Evolutionary conservation across 2,329 filamentous ascomycete genomes (phyloP), one percentile per base, ranked within the genome.

Genomic region (Colletotrichum sp.): DNA sequence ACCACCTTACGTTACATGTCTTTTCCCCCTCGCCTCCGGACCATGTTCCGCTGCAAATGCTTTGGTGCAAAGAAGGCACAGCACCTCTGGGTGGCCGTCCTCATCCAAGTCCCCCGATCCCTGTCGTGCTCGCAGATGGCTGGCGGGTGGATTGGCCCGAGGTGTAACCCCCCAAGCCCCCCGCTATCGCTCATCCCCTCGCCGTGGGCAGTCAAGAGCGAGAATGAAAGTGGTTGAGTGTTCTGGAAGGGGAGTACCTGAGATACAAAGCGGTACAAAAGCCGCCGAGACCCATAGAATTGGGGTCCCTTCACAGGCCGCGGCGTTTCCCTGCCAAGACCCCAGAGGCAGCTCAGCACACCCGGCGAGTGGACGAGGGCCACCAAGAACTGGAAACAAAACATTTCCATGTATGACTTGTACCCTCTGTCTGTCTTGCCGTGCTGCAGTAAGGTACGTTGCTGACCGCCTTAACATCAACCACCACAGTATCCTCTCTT

Each of bases 261-360:
- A 22, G 8, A 28, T 30, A 67, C 64, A 34, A 32, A n/a, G 68
- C 39, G 63, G 55, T 67, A 75, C 62, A 15, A 36, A 63, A 36
- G n/a, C 66, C 22, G 36, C 24, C 8, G 13, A 22, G 22, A 28
- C 26, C 62, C 72, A 72, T 26, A 68, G 5, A 44, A 30, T 13
- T 75, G 68, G 52, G 28, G 48, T 44, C 62, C 60, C 59, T 30
- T 48, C 34, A 36, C 71, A 74, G 71, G 68, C 72, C 18, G 44
- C 55, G 55, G 30, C 57, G 36, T 68, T 72, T 68, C 69, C 55
- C 72, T 57, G 69, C 72, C 72, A 72, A 75, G 72, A 55, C 68
- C 26, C 9, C 48, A 60, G 48, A 64, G 52, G 68, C 68, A 71
- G 57, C 68, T 24, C 48, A 57, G 48, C 57, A 66, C 28, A n/a